Percentiles rank a stretch among this genome's conserved stretches.
phyloP scores from a whole-genome alignment of 2,329 filamentous ascomycete genomes.

The Xylariomycetidae sp. region DNA sequence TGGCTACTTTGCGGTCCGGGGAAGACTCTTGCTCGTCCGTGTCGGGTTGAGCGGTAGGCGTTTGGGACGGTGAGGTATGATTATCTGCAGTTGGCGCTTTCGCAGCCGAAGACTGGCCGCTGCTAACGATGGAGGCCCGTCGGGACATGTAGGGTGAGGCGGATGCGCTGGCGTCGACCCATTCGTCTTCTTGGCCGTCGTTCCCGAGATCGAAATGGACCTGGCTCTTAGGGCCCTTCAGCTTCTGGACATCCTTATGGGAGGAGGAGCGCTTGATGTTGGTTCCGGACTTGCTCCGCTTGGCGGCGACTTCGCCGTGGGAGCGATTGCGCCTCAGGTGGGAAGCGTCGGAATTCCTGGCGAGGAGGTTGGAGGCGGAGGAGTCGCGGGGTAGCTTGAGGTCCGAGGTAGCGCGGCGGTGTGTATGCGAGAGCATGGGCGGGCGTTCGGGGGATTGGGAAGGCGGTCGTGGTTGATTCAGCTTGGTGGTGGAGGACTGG shows the following conservation, averaged over 20 bases:
- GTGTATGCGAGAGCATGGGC: conserved; percentile 27
- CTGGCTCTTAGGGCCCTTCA: conserved; percentile 41
- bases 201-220: conserved; percentile 62
- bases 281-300: conserved; percentile 45
- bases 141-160: conserved; percentile 55
- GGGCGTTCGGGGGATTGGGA: conserved; percentile 39
- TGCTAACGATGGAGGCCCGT: conserved; percentile 45
- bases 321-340: conserved; percentile 56
- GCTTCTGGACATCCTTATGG: conserved; percentile 43
- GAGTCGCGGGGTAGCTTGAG: conserved; percentile 43
- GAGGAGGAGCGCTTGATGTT: conserved; percentile 50
- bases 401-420: conserved; percentile 49
- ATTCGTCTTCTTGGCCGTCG: conserved; percentile 51
- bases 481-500: conserved; percentile 30
- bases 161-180: conserved; percentile 62
- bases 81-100: conserved; percentile 22
- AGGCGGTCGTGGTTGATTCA: conserved; percentile 38
- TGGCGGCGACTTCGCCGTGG: conserved; percentile 48
- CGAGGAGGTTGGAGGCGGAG: conserved; percentile 38
- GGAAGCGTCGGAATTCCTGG: conserved; percentile 51
- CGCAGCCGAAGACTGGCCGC: conserved; percentile 43
- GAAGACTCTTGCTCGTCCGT: conserved; percentile 11
- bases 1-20: conserved; percentile 37
- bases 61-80: conserved; percentile 30
- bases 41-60: conserved; percentile 21